Conservation (phyloP, 106 monocot species). For the Acanthochlamys bracteata region DNA sequence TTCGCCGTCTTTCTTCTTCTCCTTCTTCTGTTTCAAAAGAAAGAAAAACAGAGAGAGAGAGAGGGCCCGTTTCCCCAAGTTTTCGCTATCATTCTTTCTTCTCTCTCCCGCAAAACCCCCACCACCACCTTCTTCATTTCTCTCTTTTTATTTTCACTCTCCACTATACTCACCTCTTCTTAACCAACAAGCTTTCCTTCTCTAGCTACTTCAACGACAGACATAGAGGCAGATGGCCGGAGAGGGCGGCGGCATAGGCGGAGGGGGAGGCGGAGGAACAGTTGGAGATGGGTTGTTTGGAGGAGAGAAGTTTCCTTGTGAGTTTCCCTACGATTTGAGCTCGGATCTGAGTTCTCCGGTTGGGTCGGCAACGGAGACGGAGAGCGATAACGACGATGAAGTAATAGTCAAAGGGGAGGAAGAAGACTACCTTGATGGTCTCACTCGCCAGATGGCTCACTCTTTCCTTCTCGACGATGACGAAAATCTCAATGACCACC, state of each 20-base stretch:
- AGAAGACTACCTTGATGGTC: slow-evolving; percentile 6
- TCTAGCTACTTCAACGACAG: neutral
- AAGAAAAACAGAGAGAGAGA: too few relatives aligned
- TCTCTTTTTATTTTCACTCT: too few relatives aligned
- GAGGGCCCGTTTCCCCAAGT: too few relatives aligned
- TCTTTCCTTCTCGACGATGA: slow-evolving; percentile 5
- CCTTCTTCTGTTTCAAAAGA: neutral
- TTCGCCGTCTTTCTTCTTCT: neutral
- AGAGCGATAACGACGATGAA: slow-evolving; percentile 2
- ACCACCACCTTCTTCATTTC: neutral
- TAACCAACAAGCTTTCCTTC: neutral
- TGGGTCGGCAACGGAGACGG: slow-evolving; percentile 6
- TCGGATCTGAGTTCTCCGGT: slow-evolving; percentile 4
- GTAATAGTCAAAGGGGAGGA: neutral
- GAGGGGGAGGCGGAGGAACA: too few relatives aligned
- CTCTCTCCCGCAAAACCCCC: neutral
- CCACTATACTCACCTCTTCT: neutral
- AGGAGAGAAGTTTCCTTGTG: neutral
- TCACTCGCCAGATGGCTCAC: slow-evolving; percentile 14
- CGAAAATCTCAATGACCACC: neutral
- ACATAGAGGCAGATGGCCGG: neutral
- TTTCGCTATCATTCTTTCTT: neutral
- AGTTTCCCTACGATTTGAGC: neutral
- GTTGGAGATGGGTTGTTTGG: neutral
- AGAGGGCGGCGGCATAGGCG: too few relatives aligned